Evolutionary conservation across 164 flowering plant genomes (phyloP), one percentile per base, ranked within the genome.

Genomic region (Umbilicus rupestris): DNA sequence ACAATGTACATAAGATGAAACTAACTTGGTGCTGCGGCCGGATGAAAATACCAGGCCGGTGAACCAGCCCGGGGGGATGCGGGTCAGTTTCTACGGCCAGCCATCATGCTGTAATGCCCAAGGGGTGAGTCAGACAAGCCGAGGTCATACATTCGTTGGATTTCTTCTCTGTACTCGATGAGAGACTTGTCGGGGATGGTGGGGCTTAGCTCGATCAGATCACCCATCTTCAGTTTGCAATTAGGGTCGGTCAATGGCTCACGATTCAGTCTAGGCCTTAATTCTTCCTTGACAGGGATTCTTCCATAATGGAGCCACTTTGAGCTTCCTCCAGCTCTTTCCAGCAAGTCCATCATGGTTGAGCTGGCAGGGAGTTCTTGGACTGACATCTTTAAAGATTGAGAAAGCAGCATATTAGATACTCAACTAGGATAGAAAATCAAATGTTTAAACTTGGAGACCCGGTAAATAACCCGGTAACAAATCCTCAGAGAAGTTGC

Each of bases 191-290:
- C 87, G 0, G 99, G 84, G 55, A 94, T 81, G 57, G 90, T 72
- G 0, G 93, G 97, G n/a, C 92, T 82, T 24, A 94, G 78, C 71
- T 94, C 96, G 66, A 94, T 84, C 22, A 94, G 87, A 73, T 91
- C 99, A 31, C 99, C 99, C 99, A 91, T 94, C 71, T 82, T 85
- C 71, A 94, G 78, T 79, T 81, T 85, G 76, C 84, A 74, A 9
- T 69, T 70, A 1, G 84, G 81, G 58, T 94, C 92, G 8, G 70
- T 77, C 57, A 91, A 85, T 3, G 90, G 85, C 66, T 78, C 71
- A 42, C 79, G 83, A 79, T 94, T 94, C 70, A 94, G 73, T 73
- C 87, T 82, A 2, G 96, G 97, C 78, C 96, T 76, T 67, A 89
- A 63, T 63, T 94, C 96, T 79, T 87, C 89, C 80, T 91, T 90